phyloP scores from a whole-genome alignment of 306 rosid species.

The Chamaecrista fasciculata region DNA sequence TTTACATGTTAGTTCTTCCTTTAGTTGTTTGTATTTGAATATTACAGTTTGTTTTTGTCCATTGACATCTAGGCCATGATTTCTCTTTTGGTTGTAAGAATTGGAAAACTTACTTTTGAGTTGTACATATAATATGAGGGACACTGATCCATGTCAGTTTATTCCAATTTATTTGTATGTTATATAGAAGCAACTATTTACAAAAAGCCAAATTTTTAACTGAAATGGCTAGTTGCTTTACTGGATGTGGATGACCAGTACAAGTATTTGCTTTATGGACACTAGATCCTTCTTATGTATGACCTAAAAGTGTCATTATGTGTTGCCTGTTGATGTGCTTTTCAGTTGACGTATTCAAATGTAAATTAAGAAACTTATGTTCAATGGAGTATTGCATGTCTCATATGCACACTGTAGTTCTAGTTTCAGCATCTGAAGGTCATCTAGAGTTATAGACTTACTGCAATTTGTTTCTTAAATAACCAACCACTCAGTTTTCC shows the following conservation, averaged over 20 bases:
- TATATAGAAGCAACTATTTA: constrained; percentile 6
- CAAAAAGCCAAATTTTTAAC: neutral
- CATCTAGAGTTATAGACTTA: neutral
- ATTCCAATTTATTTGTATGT: neutral
- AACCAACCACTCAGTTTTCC: neutral
- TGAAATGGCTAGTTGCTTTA: neutral
- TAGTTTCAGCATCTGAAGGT: neutral
- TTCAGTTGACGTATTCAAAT: neutral
- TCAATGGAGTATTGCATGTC: neutral
- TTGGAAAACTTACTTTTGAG: constrained; percentile 14
- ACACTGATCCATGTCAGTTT: constrained; percentile 6
- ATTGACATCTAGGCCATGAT: constrained; percentile 5
- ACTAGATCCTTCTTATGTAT: constrained; percentile 12
- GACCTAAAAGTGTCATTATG: neutral
- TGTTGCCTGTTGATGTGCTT: neutral
- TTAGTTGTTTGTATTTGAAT: neutral
- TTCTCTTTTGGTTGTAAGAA: constrained; percentile 12
- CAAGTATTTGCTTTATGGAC: constrained; percentile 8
- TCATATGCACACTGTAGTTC: neutral
- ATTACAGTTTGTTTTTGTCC: neutral
- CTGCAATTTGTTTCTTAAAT: neutral
- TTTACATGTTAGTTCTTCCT: constrained; percentile 25
- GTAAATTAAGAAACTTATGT: neutral
- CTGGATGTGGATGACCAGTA: constrained; percentile 4
- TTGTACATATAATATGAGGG: constrained; percentile 15